Percentiles rank a stretch among this genome's conserved stretches.
Conservation (phyloP, 495 filamentous ascomycete genomes). For the Neurospora sp. region DNA sequence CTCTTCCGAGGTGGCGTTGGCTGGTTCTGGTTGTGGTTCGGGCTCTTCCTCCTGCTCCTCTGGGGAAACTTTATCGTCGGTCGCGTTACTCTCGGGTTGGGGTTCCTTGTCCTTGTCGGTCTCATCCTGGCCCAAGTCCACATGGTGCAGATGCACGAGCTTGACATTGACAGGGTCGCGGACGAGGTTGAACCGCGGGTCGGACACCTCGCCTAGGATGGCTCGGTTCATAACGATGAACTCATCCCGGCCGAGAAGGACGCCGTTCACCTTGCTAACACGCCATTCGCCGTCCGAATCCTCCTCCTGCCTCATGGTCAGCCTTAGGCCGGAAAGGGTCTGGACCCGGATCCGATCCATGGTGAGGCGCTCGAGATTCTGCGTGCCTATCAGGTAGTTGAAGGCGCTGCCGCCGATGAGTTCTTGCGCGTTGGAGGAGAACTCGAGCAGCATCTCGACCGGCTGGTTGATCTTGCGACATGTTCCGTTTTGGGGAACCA, state of each 20-base stretch:
- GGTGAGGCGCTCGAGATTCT: slow-evolving; percentile 36
- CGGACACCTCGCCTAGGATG: slow-evolving; percentile 62
- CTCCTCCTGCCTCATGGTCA: slow-evolving; percentile 69
- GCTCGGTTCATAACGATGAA: slow-evolving; percentile 73
- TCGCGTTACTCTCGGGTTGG: not conserved
- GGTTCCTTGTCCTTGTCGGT: slow-evolving; percentile 8
- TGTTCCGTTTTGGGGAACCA: slow-evolving; percentile 63
- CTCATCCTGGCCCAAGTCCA: slow-evolving; percentile 41
- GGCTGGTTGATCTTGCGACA: slow-evolving; percentile 44
- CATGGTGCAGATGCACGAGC: slow-evolving; percentile 37
- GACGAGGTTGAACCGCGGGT: slow-evolving; percentile 74
- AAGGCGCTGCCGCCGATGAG: slow-evolving; percentile 40
- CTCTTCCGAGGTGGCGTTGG: not conserved
- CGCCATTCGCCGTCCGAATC: slow-evolving; percentile 41
- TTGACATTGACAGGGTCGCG: slow-evolving; percentile 64
- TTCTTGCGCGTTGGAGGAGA: slow-evolving; percentile 57
- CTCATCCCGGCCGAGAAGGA: slow-evolving; percentile 80
- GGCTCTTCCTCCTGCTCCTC: slow-evolving; percentile 1
- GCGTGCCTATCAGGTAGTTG: slow-evolving; percentile 44
- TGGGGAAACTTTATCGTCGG: not conserved
- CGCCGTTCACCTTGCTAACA: slow-evolving; percentile 67
- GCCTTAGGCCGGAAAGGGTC: slow-evolving; percentile 63
- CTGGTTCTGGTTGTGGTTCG: not conserved
- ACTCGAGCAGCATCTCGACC: slow-evolving; percentile 68
- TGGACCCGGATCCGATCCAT: slow-evolving; percentile 69